Conservation (phyloP, 495 filamentous ascomycete genomes). For the Mytilinidion resinicola region DNA sequence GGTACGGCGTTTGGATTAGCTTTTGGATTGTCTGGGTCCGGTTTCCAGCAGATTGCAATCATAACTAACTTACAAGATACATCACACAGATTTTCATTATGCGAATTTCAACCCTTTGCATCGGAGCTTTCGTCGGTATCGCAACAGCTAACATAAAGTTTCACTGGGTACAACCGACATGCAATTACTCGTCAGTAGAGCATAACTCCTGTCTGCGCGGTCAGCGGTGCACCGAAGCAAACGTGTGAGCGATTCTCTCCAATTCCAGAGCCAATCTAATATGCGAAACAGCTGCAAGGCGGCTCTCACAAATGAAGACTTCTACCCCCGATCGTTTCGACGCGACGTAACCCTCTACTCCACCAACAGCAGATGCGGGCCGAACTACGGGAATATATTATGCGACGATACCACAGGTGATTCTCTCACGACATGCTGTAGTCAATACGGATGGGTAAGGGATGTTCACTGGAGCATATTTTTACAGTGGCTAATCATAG, state of each 20-base stretch:
- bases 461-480: neutral
- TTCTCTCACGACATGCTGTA: conserved; percentile 23
- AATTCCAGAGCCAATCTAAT: neutral
- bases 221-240: conserved; percentile 19
- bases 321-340: conserved; percentile 26
- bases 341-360: conserved; percentile 21
- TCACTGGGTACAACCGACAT: conserved; percentile 21
- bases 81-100: conserved; percentile 14
- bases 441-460: conserved; percentile 33
- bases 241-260: conserved; percentile 12
- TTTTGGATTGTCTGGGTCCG: neutral
- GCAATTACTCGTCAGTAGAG: conserved; percentile 5
- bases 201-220: conserved; percentile 15
- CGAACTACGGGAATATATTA: conserved; percentile 27
- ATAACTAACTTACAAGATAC: conserved; percentile 11
- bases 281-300: conserved; percentile 17
- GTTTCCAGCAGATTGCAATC: neutral
- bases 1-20: neutral
- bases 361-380: conserved; percentile 33
- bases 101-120: conserved; percentile 11
- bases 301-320: conserved; percentile 8
- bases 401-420: conserved; percentile 35
- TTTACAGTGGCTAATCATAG: neutral
- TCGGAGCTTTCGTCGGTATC: conserved; percentile 19
- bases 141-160: conserved; percentile 26